Evolutionary conservation across 2,329 filamentous ascomycete genomes (phyloP).

Genomic region (Alternaria conjuncta): DNA sequence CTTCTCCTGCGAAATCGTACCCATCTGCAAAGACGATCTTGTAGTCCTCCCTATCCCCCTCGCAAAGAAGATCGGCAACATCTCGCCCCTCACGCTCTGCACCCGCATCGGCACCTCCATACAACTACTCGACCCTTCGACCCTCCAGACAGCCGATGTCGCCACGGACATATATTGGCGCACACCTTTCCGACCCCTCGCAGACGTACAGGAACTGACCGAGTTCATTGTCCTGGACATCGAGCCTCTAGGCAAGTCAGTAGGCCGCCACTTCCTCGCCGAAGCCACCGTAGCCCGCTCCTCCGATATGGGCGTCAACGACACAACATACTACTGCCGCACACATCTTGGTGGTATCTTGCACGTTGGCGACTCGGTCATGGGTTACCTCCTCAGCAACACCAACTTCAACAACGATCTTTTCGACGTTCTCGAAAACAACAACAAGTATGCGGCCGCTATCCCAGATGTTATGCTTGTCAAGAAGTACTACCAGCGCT

Average conservation of each 20-base stretch:
- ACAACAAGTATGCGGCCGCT: conserved; percentile 71
- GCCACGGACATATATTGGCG: conserved; percentile 88
- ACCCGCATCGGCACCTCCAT: conserved; percentile 87
- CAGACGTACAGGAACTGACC: conserved; percentile 82
- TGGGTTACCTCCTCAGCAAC: conserved; percentile 91
- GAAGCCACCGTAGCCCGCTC: conserved; percentile 89
- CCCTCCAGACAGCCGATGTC: conserved; percentile 88
- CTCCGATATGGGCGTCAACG: conserved; percentile 83
- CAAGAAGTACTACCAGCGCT: conserved; percentile 93
- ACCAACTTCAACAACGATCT: conserved; percentile 92
- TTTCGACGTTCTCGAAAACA: conserved; percentile 83
- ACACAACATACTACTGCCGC: conserved; percentile 85
- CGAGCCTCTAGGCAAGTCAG: conserved; percentile 75
- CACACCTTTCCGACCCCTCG: conserved; percentile 80
- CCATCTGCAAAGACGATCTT: conserved; percentile 96
- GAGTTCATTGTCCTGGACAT: conserved; percentile 97
- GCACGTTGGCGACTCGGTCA: conserved; percentile 86
- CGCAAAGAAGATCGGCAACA: conserved; percentile 86
- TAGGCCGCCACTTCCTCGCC: conserved; percentile 82
- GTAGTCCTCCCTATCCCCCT: conserved; percentile 91
- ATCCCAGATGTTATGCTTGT: conserved; percentile 94
- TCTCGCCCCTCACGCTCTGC: conserved; percentile 84
- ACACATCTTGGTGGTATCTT: conserved; percentile 89
- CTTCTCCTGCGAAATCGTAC: conserved; percentile 86
- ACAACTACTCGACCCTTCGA: conserved; percentile 87